Percentiles rank a stretch among this genome's conserved stretches.
These are phyloP conservation scores for Annulohypoxylon nitens DNA, from an alignment of 495 filamentous ascomycete genomes.

Conservation along the genomic window DNA sequence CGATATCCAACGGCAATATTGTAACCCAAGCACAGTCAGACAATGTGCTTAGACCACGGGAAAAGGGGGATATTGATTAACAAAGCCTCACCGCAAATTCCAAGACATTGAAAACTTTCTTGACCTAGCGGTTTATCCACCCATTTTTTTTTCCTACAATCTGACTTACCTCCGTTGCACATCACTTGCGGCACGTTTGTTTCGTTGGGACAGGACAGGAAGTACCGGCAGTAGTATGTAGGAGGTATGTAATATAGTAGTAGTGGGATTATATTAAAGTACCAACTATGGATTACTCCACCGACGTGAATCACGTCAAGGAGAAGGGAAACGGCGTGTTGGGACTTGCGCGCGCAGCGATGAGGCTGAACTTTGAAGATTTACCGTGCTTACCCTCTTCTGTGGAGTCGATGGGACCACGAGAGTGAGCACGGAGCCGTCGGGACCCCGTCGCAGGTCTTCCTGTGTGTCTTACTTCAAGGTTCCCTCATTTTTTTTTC, in stretches of 20 bases:
- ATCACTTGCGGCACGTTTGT: slow-evolving; percentile 17
- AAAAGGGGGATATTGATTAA: background rate
- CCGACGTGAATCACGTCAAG: slow-evolving; percentile 12
- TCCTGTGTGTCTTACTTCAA: background rate
- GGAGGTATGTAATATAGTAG: background rate
- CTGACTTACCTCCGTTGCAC: slow-evolving; percentile 1
- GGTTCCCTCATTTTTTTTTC: background rate
- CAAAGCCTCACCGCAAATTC: background rate
- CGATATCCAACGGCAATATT: slow-evolving; percentile 1
- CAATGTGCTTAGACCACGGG: background rate
- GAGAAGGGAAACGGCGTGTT: background rate
- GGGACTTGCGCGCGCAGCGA: background rate
- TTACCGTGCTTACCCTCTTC: background rate
- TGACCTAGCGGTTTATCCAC: background rate
- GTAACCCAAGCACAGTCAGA: slow-evolving; percentile 5
- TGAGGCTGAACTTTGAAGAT: slow-evolving; percentile 17
- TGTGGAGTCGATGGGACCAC: background rate
- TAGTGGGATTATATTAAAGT: background rate
- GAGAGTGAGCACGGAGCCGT: background rate
- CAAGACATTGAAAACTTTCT: background rate
- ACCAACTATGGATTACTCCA: slow-evolving; percentile 1
- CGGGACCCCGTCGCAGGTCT: slow-evolving; percentile 2
- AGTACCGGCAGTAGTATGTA: too few relatives aligned
- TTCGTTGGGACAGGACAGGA: background rate
- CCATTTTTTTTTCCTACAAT: background rate